Evolutionary conservation across 345 rosid genomes (phyloP).

Genomic region (Sisymbrium altissimum): DNA sequence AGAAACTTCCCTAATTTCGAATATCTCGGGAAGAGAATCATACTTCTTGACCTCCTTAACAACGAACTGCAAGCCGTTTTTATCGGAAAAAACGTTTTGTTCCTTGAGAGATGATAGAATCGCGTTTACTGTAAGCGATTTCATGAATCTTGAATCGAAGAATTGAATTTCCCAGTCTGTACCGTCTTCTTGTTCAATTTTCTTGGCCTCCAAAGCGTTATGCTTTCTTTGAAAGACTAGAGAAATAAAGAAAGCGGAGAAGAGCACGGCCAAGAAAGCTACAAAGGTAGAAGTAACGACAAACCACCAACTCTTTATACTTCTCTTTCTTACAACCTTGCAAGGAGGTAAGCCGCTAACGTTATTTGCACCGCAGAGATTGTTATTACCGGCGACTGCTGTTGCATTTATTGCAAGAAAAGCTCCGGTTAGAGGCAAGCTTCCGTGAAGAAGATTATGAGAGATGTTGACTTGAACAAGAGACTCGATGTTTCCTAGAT

Average conservation of each 20-base stretch:
- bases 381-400: constrained; percentile 54
- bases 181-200: constrained; percentile 64
- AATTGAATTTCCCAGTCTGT: constrained; percentile 57
- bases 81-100: constrained; percentile 40
- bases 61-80: constrained; percentile 37
- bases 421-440: constrained; percentile 64
- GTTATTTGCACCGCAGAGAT: constrained; percentile 43
- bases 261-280: constrained; percentile 35
- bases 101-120: constrained; percentile 44
- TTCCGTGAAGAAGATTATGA: constrained; percentile 58
- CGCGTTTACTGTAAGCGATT: constrained; percentile 39
- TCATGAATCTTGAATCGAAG: constrained; percentile 47
- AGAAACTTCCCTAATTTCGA: constrained; percentile 40
- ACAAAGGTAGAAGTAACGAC: constrained; percentile 37
- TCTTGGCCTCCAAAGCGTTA: constrained; percentile 38
- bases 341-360: constrained; percentile 55
- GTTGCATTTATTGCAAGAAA: constrained; percentile 77
- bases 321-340: constrained; percentile 34
- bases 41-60: constrained; percentile 45
- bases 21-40: constrained; percentile 37
- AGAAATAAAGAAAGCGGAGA: constrained; percentile 32
- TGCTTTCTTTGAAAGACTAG: constrained; percentile 34
- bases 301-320: constrained; percentile 44
- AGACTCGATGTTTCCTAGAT: constrained; percentile 45
- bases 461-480: constrained; percentile 68